Evolutionary conservation across 495 filamentous ascomycete genomes (phyloP).

Genomic region (Penicillium soppii): DNA sequence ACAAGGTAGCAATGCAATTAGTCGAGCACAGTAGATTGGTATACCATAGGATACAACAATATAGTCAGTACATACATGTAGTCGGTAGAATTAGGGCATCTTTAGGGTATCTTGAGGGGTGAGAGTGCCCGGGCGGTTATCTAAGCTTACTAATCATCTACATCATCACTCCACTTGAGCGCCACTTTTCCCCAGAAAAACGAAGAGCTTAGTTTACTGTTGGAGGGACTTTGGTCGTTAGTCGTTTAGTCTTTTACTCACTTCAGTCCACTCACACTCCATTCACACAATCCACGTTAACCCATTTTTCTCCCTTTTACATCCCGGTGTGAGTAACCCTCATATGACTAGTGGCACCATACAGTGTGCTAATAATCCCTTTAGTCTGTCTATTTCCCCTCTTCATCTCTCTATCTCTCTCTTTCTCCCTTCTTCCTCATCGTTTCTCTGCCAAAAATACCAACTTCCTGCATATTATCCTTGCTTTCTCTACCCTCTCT

Average conservation of each 20-base stretch:
- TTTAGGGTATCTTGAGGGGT: neutral
- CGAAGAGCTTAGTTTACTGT: constrained; percentile 1
- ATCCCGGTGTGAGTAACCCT: neutral
- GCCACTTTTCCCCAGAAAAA: constrained; percentile 11
- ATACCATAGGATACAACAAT: no score
- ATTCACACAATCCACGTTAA: no score
- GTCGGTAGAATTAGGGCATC: no score
- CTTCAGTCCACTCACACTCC: neutral
- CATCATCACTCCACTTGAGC: constrained; percentile 12
- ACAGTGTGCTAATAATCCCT: neutral
- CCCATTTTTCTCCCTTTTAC: neutral
- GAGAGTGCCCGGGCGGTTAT: no score
- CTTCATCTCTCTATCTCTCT: constrained; percentile 5
- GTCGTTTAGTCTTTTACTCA: no score
- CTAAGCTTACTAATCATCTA: neutral
- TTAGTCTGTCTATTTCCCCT: neutral
- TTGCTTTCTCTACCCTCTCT: constrained; percentile 2
- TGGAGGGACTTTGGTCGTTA: no score
- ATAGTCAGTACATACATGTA: no score
- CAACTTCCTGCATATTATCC: no score
- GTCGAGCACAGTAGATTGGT: no score
- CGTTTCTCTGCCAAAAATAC: no score
- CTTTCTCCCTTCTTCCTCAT: constrained; percentile 5
- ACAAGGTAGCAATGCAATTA: no score
- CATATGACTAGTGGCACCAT: constrained; percentile 1